Base-by-base conservation (phyloP, 768 basidiomycete species). In the Tulasnella sp. region DNA sequence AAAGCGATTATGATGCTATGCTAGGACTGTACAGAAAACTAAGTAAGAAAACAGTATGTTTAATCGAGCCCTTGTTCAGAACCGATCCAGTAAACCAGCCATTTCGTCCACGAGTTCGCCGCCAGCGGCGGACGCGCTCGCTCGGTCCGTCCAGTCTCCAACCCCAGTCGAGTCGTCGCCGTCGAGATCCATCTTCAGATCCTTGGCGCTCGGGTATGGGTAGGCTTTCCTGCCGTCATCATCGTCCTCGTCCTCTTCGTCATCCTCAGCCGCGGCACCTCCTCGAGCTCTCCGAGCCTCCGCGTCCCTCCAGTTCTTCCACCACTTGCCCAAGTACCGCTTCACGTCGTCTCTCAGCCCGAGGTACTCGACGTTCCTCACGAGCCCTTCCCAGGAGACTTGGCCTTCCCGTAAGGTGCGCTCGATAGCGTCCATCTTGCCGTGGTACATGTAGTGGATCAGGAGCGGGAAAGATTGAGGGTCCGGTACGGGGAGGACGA, bases 361-460 rank as follows among this genome's bases (percentile, higher is more conserved):
- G 72, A 97, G 90, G 82, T 94, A 96, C 82, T 96, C 94, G 82
- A 92, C 94, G 83, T 96, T 97, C 79, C 92, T 90, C 26, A 93
- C 93, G 79, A 96, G 86, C 39, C 93, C 93, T 81, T 95, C 92
- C 95, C 94, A 96, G 70, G 89, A 89, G 69, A 94, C 87, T 74
- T 86, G 83, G 26, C 91, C 90, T 26, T 86, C 84, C 79, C 89
- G 88, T 16, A 97, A 88, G 57, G 88, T 90, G 32, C 89, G 86
- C 81, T 92, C 89, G 81, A 97, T 91, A 75, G 86, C 86, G 61
- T 85, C 84, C 16, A 89, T 89, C 79, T 88, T 86, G 40, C 93
- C 94, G 84, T 93, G 94, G 85, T 93, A 93, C 87, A 93, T 90
- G 90, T 91, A 94, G 81, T 93, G 90, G 80, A 93, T 84, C 81